Evolutionary conservation across 2,329 filamentous ascomycete genomes (phyloP).

Genomic region (Exophiala sp.): DNA sequence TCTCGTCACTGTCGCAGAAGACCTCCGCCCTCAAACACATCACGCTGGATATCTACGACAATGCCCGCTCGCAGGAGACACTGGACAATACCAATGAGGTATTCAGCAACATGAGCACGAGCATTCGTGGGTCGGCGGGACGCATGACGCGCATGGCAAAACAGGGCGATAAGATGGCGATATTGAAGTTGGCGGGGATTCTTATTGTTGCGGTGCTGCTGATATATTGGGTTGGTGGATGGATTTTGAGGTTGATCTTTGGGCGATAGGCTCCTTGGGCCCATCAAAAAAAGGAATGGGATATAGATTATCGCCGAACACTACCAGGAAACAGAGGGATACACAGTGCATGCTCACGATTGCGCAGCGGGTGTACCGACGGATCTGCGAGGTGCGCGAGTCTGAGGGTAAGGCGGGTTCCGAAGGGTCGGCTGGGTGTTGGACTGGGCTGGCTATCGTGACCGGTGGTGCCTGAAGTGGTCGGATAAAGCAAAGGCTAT

Average conservation of each 20-base stretch:
- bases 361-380: no score
- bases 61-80: slow-evolving; percentile 80
- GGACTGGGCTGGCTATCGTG: no score
- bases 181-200: slow-evolving; percentile 84
- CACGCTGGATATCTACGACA: slow-evolving; percentile 97
- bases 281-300: no score
- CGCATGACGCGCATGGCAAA: slow-evolving; percentile 87
- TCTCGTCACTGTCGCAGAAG: slow-evolving; percentile 86
- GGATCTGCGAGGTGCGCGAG: no score
- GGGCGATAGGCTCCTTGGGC: slow-evolving; percentile 1
- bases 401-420: no score
- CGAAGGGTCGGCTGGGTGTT: no score
- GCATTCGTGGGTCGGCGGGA: slow-evolving; percentile 77
- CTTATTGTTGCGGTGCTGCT: slow-evolving; percentile 69
- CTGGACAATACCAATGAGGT: slow-evolving; percentile 90
- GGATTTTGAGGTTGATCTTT: slow-evolving; percentile 50
- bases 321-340: no score
- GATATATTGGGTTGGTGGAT: slow-evolving; percentile 68
- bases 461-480: no score
- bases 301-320: no score
- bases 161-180: slow-evolving; percentile 83
- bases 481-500: no score
- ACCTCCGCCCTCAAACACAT: slow-evolving; percentile 88
- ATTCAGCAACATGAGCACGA: slow-evolving; percentile 80
- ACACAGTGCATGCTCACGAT: no score